Evolutionary conservation across 1,139 yeast genomes (phyloP), one percentile per base, ranked within the genome.

Genomic region (Suhomyces bolitotheri): DNA sequence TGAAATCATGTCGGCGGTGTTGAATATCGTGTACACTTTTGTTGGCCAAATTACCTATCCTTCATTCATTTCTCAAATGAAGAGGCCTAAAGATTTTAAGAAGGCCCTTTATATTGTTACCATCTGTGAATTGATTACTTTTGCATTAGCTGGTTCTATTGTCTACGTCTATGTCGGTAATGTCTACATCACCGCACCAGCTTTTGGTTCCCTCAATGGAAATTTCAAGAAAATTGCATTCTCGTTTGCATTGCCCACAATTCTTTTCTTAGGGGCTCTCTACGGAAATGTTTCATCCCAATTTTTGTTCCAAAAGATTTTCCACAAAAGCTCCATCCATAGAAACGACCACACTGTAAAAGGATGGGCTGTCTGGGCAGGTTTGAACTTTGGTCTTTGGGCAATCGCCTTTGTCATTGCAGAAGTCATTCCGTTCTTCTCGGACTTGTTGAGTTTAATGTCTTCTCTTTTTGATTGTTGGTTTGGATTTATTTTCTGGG

Each of bases 401-500:
- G 53, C 66, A n/a, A 27, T 71, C 16, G 81, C 81, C 0, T 78
- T 77, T 44, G 56, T 78, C 15, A 64, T 78, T 49, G 82, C 82
- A 2, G 81, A 78, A 50, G 82, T 76, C 21, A 77, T 78, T 49
- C 84, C 84, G 10, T 78, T 78, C 55, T 78, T 78, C 54, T 67
- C 77, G 20, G 82, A 77, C 48, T 58, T 78, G 45, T 62, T 78
- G 29, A 68, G 80, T 5, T 60, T 78, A 49, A 77, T 78, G 82
- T 71, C 77, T n/a, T 76, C 83, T 3, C 60, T 78, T 34, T 78
- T 78, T 49, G 83, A 77, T 53, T 75, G 82, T 51, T 78, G 81
- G 79, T 78, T 78, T 48, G 83, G 83, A 0, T 78, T 74, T 49
- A 73, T 78, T 14, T 78, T 78, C 49, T 78, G 83, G 83, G 82